Percentiles rank a stretch among this genome's conserved stretches.
Evolutionary conservation across 345 rosid species (phyloP).

Genomic region (Brassica incana): DNA sequence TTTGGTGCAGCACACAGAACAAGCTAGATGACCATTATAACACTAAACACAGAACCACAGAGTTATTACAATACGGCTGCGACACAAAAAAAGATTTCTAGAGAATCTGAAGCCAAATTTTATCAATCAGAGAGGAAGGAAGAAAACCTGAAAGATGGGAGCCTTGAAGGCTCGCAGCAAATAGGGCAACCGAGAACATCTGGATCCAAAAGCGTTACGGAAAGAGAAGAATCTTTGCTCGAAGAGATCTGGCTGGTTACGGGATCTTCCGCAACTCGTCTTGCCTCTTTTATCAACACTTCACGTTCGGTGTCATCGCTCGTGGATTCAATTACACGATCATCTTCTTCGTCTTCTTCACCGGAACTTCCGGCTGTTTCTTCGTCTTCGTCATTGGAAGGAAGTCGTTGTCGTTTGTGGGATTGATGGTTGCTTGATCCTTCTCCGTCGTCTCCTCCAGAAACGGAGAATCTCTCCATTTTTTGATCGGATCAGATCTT

Average conservation of each 20-base stretch:
- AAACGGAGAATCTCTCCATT: slow-evolving; percentile 33
- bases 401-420: slow-evolving; percentile 33
- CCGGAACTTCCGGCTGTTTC: slow-evolving; percentile 31
- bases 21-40: slow-evolving; percentile 67
- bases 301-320: slow-evolving; percentile 26
- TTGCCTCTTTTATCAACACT: background rate
- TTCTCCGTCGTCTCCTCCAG: slow-evolving; percentile 35
- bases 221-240: slow-evolving; percentile 7
- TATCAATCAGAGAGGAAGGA: background rate
- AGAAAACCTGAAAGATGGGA: slow-evolving; percentile 36
- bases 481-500: background rate
- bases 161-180: slow-evolving; percentile 33
- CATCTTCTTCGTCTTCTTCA: slow-evolving; percentile 22
- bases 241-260: slow-evolving; percentile 12
- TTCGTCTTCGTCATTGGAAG: slow-evolving; percentile 33
- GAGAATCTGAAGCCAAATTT: too few species aligned
- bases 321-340: background rate
- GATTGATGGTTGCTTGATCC: slow-evolving; percentile 22
- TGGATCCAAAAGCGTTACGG: slow-evolving; percentile 29
- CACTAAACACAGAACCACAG: slow-evolving; percentile 42
- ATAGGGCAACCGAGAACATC: slow-evolving; percentile 39
- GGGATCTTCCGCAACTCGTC: background rate
- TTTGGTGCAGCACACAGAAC: slow-evolving; percentile 54
- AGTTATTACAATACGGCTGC: background rate
- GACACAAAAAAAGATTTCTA: too few species aligned